Evolutionary conservation across 2,329 filamentous ascomycete genomes (phyloP).

Genomic region (Cytospora leucostoma): DNA sequence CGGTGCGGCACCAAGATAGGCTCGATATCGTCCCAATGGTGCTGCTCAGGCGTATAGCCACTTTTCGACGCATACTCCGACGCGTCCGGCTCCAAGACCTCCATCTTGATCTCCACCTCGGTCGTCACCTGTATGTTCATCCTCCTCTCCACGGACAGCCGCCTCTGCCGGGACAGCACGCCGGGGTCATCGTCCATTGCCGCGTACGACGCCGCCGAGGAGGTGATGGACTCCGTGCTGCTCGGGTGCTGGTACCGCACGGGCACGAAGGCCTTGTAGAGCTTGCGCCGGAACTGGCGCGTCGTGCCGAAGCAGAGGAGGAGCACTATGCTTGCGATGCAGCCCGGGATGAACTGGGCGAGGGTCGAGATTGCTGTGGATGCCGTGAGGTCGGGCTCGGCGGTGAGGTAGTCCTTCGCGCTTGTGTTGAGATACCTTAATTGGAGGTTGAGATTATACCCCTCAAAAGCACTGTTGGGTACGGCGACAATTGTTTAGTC

Average conservation of each 20-base stretch:
- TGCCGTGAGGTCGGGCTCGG: slow-evolving; percentile 20
- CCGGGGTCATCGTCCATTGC: slow-evolving; percentile 26
- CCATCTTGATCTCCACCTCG: slow-evolving; percentile 26
- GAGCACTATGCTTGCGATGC: slow-evolving; percentile 23
- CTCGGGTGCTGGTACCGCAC: not conserved
- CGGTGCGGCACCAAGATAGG: not conserved
- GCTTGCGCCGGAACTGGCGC: slow-evolving; percentile 13
- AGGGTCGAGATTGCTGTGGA: slow-evolving; percentile 5
- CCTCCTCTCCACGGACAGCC: slow-evolving; percentile 25
- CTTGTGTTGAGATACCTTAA: not conserved
- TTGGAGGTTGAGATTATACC: slow-evolving; percentile 19
- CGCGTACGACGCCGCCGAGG: slow-evolving; percentile 11
- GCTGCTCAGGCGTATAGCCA: not conserved
- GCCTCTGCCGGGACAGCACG: slow-evolving; percentile 24
- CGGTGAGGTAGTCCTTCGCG: not conserved
- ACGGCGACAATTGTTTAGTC: not conserved
- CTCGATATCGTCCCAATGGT: slow-evolving; percentile 15
- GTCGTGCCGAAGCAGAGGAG: slow-evolving; percentile 24
- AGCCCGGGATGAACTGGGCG: slow-evolving; percentile 22
- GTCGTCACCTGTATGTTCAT: slow-evolving; percentile 26
- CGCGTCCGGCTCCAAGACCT: slow-evolving; percentile 3
- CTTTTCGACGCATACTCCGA: not conserved
- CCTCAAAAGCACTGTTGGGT: slow-evolving; percentile 18
- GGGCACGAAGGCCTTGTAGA: slow-evolving; percentile 20
- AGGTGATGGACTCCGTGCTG: slow-evolving; percentile 2